These are phyloP conservation scores for Russula ochroleuca DNA, from an alignment of 768 basidiomycete species.

Conservation along the genomic window DNA sequence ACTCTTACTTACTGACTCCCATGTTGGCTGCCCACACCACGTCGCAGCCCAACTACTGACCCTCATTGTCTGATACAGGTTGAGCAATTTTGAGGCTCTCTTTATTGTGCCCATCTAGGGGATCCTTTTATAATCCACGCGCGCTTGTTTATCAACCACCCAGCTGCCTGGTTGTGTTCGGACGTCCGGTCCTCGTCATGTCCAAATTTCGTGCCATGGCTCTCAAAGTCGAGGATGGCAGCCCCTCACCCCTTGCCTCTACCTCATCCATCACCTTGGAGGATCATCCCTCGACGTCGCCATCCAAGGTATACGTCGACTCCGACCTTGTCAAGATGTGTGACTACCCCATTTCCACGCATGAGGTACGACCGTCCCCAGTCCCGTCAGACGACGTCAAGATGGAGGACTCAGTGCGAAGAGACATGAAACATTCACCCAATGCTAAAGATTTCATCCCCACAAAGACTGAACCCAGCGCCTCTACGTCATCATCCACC, in stretches of 20 bases:
- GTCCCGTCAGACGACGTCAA: conserved; percentile 32
- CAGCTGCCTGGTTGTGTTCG: conserved; percentile 11
- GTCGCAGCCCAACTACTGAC: conserved; percentile 20
- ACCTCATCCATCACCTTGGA: conserved; percentile 24
- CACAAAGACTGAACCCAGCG: conserved; percentile 33
- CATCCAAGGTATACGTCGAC: conserved; percentile 12
- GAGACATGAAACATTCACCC: conserved; percentile 29
- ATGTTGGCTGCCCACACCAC: conserved; percentile 16
- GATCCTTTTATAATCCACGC: conserved; percentile 2
- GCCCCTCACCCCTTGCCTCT: conserved; percentile 18
- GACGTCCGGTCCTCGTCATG: conserved; percentile 14
- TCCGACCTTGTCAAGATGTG: conserved; percentile 24
- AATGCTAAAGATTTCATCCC: conserved; percentile 33
- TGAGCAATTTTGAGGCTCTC: conserved; percentile 18
- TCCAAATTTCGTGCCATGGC: conserved; percentile 25
- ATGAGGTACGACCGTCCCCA: conserved; percentile 31
- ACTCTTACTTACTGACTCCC: conserved; percentile 7
- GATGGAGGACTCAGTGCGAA: conserved; percentile 25
- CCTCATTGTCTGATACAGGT: conserved; percentile 21
- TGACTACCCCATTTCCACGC: conserved; percentile 10
- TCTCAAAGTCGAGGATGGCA: conserved; percentile 19
- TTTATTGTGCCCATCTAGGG: conserved; percentile 3
- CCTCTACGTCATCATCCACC: conserved; percentile 36
- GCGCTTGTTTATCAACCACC: conserved; percentile 11
- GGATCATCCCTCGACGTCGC: conserved; percentile 14